A percentile compares a stretch with the other conserved stretches of the same genome.
Evolutionary conservation across 805 yeast species (phyloP).

Genomic region (Starmera amethionina): DNA sequence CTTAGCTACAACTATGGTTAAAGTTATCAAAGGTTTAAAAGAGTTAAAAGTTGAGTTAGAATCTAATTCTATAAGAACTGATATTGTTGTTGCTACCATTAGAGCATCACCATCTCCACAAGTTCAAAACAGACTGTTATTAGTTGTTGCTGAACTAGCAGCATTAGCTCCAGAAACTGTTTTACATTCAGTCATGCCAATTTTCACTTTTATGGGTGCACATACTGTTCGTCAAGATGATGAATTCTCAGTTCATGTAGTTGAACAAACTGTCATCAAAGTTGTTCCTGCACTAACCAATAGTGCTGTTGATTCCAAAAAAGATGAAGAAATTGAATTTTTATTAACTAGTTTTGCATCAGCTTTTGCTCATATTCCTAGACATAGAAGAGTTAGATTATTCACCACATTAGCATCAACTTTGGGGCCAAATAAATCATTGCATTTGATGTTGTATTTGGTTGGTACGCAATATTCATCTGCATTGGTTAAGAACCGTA

Average conservation of each 20-base stretch:
- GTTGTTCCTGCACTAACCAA: slow-evolving; percentile 85
- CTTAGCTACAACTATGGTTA: slow-evolving; percentile 75
- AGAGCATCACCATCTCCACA: slow-evolving; percentile 88
- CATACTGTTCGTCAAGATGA: slow-evolving; percentile 95
- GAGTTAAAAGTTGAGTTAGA: slow-evolving; percentile 33
- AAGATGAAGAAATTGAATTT: slow-evolving; percentile 66
- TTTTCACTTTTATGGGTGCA: slow-evolving; percentile 98
- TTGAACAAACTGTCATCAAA: slow-evolving; percentile 80
- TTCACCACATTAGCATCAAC: slow-evolving; percentile 73
- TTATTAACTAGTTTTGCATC: slow-evolving; percentile 83
- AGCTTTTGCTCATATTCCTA: slow-evolving; percentile 91
- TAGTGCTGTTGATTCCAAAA: slow-evolving; percentile 26
- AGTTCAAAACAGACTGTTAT: slow-evolving; percentile 78
- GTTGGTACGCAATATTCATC: slow-evolving; percentile 71
- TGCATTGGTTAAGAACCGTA: slow-evolving; percentile 42
- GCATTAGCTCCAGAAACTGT: slow-evolving; percentile 84
- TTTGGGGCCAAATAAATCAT: slow-evolving; percentile 54
- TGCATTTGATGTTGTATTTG: slow-evolving; percentile 66
- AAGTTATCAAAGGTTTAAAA: slow-evolving; percentile 50
- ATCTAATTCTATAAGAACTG: slow-evolving; percentile 70
- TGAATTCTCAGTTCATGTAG: slow-evolving; percentile 85
- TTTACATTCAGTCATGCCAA: slow-evolving; percentile 97
- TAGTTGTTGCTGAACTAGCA: slow-evolving; percentile 84
- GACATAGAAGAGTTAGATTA: slow-evolving; percentile 86
- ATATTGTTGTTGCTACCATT: slow-evolving; percentile 82